Evolutionary conservation across 106 monocot genomes (phyloP).

Genomic region (Phalaenopsis aphrodite): DNA sequence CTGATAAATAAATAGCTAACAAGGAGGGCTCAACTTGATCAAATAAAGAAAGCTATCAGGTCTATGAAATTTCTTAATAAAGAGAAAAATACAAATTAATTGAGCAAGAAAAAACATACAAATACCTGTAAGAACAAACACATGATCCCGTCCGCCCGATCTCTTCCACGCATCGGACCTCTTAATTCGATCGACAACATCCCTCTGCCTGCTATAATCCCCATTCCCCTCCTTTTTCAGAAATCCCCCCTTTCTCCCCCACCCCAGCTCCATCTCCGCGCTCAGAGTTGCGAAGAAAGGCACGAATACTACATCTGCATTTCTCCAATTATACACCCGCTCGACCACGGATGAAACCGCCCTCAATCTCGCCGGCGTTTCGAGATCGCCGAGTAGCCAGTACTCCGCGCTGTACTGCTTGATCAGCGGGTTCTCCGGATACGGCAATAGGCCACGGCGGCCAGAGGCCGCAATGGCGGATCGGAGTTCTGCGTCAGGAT

Average conservation of each 20-base stretch:
- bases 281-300: conserved; percentile 89
- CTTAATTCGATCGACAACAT: conserved; percentile 42
- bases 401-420: conserved; percentile 87
- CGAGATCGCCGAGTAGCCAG: conserved; percentile 73
- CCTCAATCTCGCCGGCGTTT: conserved; percentile 27
- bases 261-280: conserved; percentile 92
- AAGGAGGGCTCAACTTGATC: background rate
- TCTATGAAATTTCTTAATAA: background rate
- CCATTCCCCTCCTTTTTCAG: conserved; percentile 62
- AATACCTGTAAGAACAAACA: conserved; percentile 60
- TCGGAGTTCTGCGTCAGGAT: conserved; percentile 12
- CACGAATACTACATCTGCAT: conserved; percentile 75
- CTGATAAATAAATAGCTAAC: conserved; percentile 11
- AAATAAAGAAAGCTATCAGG: background rate
- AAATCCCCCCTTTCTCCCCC: conserved; percentile 75
- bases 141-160: conserved; percentile 66
- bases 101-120: background rate
- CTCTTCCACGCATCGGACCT: conserved; percentile 44
- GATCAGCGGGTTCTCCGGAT: conserved; percentile 69
- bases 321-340: conserved; percentile 28
- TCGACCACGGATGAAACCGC: conserved; percentile 22
- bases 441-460: conserved; percentile 8
- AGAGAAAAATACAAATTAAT: background rate
- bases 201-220: conserved; percentile 55
- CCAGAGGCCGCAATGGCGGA: background rate